phyloP scores from a whole-genome alignment of 1,284 basidiomycete genomes.

The Ustilago curta region DNA sequence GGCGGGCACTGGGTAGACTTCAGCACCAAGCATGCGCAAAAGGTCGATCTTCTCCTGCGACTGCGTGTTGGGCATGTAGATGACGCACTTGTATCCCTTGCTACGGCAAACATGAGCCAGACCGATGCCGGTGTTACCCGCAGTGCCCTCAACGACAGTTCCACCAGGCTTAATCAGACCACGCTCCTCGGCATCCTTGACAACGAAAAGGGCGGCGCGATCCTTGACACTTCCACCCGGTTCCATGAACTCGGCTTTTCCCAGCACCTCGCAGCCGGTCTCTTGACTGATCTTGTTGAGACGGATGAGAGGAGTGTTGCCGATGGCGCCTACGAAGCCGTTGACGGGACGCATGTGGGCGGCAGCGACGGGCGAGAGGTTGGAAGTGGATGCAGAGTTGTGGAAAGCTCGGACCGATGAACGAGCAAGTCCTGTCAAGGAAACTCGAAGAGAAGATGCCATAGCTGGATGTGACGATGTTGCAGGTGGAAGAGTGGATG shows the following conservation, averaged over 20 bases:
- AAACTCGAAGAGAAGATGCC: slow-evolving; percentile 25
- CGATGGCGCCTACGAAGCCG: slow-evolving; percentile 89
- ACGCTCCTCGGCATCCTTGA: slow-evolving; percentile 87
- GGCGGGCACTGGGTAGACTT: slow-evolving; percentile 93
- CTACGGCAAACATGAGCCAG: slow-evolving; percentile 91
- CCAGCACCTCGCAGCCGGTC: slow-evolving; percentile 88
- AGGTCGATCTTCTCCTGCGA: slow-evolving; percentile 96
- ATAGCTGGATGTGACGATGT: slow-evolving; percentile 8
- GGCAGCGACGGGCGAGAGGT: slow-evolving; percentile 50
- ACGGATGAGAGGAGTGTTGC: slow-evolving; percentile 87
- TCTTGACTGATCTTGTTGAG: slow-evolving; percentile 80
- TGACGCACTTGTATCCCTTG: slow-evolving; percentile 96
- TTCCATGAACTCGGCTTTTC: slow-evolving; percentile 98
- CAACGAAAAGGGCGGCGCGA: slow-evolving; percentile 89
- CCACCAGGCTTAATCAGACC: slow-evolving; percentile 85
- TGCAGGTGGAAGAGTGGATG: neutral
- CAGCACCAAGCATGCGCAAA: slow-evolving; percentile 93
- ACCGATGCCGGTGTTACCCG: slow-evolving; percentile 98
- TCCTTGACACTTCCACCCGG: slow-evolving; percentile 99
- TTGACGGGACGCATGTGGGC: slow-evolving; percentile 69
- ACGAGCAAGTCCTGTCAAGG: slow-evolving; percentile 29
- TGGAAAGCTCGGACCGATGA: slow-evolving; percentile 36
- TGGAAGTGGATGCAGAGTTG: slow-evolving; percentile 30
- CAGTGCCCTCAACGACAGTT: slow-evolving; percentile 96
- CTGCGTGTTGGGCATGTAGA: slow-evolving; percentile 98